Base-by-base conservation (phyloP, 1,139 yeast genomes). In the Suhomyces guaymorum region DNA sequence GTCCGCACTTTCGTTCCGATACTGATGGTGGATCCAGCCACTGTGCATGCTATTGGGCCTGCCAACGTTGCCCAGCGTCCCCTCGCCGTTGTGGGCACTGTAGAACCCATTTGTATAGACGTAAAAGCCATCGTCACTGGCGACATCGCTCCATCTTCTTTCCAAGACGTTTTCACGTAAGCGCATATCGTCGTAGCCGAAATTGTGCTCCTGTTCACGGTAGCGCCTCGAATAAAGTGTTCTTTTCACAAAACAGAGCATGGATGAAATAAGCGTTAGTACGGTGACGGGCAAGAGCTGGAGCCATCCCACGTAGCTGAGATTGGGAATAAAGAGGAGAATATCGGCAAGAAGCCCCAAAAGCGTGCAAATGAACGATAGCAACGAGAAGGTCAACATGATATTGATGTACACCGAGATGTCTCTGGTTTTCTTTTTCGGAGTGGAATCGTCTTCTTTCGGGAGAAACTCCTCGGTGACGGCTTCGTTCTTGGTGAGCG, bases 101-200 rank as follows among this genome's bases (percentile, higher is more conserved):
- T 60, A 57, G 41, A 69, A 69, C n/a, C 74, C 75, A 42, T 68
- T 65, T 4, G 76, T 65, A 42, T 65, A 70, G 7, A 69, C 71
- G 42, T 58, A 65, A 36, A 70, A 68, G 7, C 75, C 75, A 42
- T 69, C 75, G 35, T 70, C 76, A 44, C 75, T 68, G 7, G 54
- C 64, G 11, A 57, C 47, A 33, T 66, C 73, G 31, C 54, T 51
- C 50, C 54, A 49, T 13, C 55, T 30, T 26, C 47, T 37, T 20
- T 48, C 49, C 19, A 44, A 48, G 4, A 51, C 42, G 22, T 49
- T 51, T 16, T 55, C 46, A 29, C 60, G 49, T 36, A 53, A 48
- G 38, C 70, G 50, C 72, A 70, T 66, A 30, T 66, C 73, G 38
- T 66, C 71, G 39, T 60, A 59, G 9, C 50, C 59, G 33, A 59